phyloP scores from a whole-genome alignment of 768 basidiomycete genomes.

The Termitomyces sp. region DNA sequence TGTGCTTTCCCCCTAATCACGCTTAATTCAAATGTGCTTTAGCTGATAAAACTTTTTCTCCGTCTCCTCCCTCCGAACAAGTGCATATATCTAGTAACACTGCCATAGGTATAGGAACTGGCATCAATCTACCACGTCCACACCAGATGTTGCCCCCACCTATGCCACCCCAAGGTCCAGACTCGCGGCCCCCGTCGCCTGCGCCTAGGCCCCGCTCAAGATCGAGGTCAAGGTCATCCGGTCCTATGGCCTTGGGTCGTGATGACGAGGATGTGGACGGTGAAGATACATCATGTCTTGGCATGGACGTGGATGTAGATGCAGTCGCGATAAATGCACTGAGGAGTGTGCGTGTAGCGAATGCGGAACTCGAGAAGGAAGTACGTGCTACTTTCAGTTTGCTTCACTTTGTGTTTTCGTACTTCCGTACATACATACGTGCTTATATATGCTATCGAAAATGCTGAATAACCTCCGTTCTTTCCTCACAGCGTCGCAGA shows the following conservation, averaged over 20 bases:
- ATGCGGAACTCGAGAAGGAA: conserved; percentile 10
- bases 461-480: background rate
- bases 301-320: conserved; percentile 3
- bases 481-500: conserved; percentile 1
- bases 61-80: background rate
- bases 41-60: background rate
- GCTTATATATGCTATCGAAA: background rate
- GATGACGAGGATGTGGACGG: background rate
- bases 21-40: background rate
- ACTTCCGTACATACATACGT: background rate
- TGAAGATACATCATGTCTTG: background rate
- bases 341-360: conserved; percentile 7
- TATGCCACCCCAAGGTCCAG: conserved; percentile 6
- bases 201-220: background rate
- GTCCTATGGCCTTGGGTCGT: background rate
- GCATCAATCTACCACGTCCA: background rate
- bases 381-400: conserved; percentile 1
- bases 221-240: background rate
- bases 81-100: conserved; percentile 4
- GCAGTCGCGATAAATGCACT: conserved; percentile 12
- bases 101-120: background rate
- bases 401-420: background rate
- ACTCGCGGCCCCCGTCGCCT: conserved; percentile 8
- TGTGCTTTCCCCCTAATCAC: background rate
- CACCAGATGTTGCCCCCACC: conserved; percentile 12